phyloP scores from a whole-genome alignment of 148 eudicot genomes.

The Rheum nobile region DNA sequence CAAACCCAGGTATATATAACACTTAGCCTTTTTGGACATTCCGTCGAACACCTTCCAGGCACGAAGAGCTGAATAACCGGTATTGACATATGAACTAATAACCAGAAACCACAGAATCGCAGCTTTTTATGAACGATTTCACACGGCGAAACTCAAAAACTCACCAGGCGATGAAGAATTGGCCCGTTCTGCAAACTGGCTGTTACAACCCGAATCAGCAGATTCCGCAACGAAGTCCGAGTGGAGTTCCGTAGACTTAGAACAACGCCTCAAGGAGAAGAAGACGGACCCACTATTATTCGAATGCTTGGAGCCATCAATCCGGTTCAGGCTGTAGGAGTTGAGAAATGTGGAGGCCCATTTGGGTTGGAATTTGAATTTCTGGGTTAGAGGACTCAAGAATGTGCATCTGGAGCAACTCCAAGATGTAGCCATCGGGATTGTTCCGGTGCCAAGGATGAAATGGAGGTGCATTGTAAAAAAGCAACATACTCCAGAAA shows the following conservation, averaged over 20 bases:
- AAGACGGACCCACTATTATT: slow-evolving; percentile 24
- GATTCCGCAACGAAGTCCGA: not conserved
- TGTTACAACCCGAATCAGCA: not conserved
- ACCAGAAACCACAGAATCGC: not conserved
- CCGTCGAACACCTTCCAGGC: not conserved
- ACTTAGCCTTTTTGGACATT: not conserved
- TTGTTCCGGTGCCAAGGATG: not conserved
- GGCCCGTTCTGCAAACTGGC: not conserved
- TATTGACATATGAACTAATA: no score
- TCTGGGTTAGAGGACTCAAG: slow-evolving; percentile 49
- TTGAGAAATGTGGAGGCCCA: slow-evolving; percentile 87
- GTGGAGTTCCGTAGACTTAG: slow-evolving; percentile 6
- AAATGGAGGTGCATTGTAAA: not conserved
- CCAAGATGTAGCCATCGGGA: slow-evolving; percentile 34
- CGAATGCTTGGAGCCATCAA: slow-evolving; percentile 20
- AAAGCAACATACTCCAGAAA: no score
- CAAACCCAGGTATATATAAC: not conserved
- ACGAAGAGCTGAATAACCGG: no score
- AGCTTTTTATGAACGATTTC: slow-evolving; percentile 11
- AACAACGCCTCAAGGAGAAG: slow-evolving; percentile 15
- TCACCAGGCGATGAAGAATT: not conserved
- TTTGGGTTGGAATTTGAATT: slow-evolving; percentile 37
- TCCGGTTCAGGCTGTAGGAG: slow-evolving; percentile 35
- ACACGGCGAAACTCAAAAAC: slow-evolving; percentile 17
- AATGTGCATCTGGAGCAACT: slow-evolving; percentile 65